Base-by-base conservation (phyloP, 352 stramenopile species). In the Phytophthora pisi region DNA sequence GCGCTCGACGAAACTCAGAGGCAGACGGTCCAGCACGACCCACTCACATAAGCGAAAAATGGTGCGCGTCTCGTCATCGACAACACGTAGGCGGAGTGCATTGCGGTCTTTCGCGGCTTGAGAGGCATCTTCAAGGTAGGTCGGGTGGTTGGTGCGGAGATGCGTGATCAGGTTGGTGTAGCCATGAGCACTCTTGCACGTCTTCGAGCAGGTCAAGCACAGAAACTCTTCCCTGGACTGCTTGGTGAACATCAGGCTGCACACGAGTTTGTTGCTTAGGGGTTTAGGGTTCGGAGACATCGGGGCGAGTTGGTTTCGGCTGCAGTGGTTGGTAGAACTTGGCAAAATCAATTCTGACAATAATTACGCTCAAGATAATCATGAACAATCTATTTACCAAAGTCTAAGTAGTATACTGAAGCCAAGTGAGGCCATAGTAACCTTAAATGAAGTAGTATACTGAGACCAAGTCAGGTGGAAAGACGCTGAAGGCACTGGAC, bases 81-180 rank as follows among this genome's bases (percentile, higher is more conserved):
- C 36, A 11, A 62, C 13, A 7, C 42, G 42, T 18, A 62, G 15
- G 40, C 26, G 15, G 3, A 66, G 47, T 16, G 49, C 51, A 26
- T 60, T 59, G 36, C 36, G 26, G 23, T 66, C 15, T 13, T 51
- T 47, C 26, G 51, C n/a, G 13, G 59, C 59, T 38, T 43, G 26
- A 34, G 34, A 8, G n/a, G 50, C 59, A 13, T 53, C 38, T 57
- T 66, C 50, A 31, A 51, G 23, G 38, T 51, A 59, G 36, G 49
- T 16, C 2, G 59, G 50, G 38, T 59, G 49, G 23, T 51, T 43
- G 38, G 43, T 34, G 34, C 57, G 36, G 15, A 54, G 58, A 42
- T 59, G 58, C 4, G 38, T 59, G n/a, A 55, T 57, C 23, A 59
- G 5, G 58, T 59, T 45, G 20, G 36, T 58, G 38, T 59, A 58